Evolutionary conservation across 2,329 filamentous ascomycete species (phyloP), one percentile per base, ranked within the genome.

Genomic region (Penicillium sp.): DNA sequence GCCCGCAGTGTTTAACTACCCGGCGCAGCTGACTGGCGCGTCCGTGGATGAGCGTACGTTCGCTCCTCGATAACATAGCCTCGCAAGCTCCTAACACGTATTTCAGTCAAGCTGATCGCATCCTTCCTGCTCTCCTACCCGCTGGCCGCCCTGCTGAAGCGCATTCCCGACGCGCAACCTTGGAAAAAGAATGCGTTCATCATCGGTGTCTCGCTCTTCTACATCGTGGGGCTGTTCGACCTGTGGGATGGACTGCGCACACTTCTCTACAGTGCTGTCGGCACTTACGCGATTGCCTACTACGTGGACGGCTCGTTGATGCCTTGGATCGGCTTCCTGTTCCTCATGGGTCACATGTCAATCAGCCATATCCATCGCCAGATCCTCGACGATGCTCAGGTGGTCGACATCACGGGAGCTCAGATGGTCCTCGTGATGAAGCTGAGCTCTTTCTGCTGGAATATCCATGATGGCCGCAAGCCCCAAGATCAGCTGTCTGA

Each of bases 401-500:
- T 76, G 1, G 80, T 96, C 53, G 94, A 99, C 70, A 92, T 99
- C 62, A 96, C 93, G 0, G 92, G 82, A 55, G 91, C 93, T 1
- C 94, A 99, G 73, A 99, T 99, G 94, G 94, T 99, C 31, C 76
- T 97, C 63, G 87, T 97, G 58, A 99, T 99, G 90, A 99, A 99
- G 74, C 84, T 99, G 33, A 90, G 86, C 21, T 89, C 93, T 5
- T 99, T 99, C 69, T 95, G 90, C 76, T 99, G 94, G 94, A 97
- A 97, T 69, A 87, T 97, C 8, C 91, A 94, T 65, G 94, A 99
- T 70, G 95, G 94, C 18, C 85, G 87, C 53, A 80, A 95, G 18
- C 85, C 90, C 3, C 84, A 87, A 16, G 81, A 87, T 41, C 84
- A 92, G 52, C 82, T 99, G n/a, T 89, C 89, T 0, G 89, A 94